Base-by-base conservation (phyloP, 2,329 filamentous ascomycete species). In the Pseudocercospora eumusae region DNA sequence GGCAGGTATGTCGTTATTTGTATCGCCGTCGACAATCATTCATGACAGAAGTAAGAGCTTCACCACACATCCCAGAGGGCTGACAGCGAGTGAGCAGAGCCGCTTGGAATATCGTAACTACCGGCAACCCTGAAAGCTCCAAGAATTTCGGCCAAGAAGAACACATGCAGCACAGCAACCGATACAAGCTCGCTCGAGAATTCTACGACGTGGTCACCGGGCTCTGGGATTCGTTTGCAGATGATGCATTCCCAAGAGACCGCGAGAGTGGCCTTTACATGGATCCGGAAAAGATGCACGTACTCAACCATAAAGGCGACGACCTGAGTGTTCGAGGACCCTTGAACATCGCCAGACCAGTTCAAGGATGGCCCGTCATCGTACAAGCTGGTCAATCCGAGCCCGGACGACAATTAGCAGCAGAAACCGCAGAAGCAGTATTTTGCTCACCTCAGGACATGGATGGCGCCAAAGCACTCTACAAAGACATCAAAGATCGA, bases 191-290 rank as follows among this genome's bases (percentile, higher is more conserved):
- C 18, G 80, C 80, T 0, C 75, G 82, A 47, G 81, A 82, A 63
- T 82, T 81, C 59, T 70, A 70, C 50, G 70, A 72, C 23, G 69
- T 72, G 0, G 68, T 70, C 2, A 70, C 68, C 1, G 69, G 69
- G 9, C 61, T 71, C 1, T 71, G 69, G 69, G 69, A 72, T 20
- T 64, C 62, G 13, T 71, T 84, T 64, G 82, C 82, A 0, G 83
- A 85, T 53, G 83, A 84, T 66, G 83, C 83, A 0, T 83, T 85
- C 57, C 67, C 80, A 3, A 78, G 81, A 1, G 77, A 84, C 64
- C 72, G 72, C 2, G 78, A 81, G 63, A 79, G 71, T 4, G 83
- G 83, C 0, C 71, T 80, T 11, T 85, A 73, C 65, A 76, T 84
- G 36, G 78, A 85, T 55, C 82, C 82, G 0, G 78, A 78, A 3